Percentiles rank a stretch among this genome's conserved stretches.
Evolutionary conservation across 768 basidiomycete genomes (phyloP).

Genomic region (Amanita fuliginea): DNA sequence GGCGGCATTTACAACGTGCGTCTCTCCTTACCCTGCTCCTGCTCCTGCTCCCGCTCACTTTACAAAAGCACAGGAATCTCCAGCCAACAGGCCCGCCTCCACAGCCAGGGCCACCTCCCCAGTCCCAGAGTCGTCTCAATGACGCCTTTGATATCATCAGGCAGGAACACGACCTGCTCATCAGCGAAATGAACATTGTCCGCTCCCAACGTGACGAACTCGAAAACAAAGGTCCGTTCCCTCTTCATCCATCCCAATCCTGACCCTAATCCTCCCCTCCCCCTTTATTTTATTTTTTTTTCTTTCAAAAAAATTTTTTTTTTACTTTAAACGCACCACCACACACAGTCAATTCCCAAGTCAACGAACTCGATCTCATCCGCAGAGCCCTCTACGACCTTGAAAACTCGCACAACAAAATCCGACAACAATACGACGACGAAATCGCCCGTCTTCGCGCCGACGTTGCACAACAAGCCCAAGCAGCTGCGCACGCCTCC

Average conservation of each 20-base stretch:
- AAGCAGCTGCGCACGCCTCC: slow-evolving; percentile 20
- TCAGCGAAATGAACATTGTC: slow-evolving; percentile 53
- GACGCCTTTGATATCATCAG: slow-evolving; percentile 77
- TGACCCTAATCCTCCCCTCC: neutral
- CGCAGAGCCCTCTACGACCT: slow-evolving; percentile 87
- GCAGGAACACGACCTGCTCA: slow-evolving; percentile 73
- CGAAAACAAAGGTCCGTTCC: slow-evolving; percentile 70
- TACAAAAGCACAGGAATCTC: slow-evolving; percentile 39
- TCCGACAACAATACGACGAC: slow-evolving; percentile 79
- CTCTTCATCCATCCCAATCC: neutral
- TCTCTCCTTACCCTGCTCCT: slow-evolving; percentile 15
- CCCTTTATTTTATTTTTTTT: too few relatives aligned
- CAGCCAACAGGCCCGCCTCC: slow-evolving; percentile 40
- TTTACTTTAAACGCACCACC: too few relatives aligned
- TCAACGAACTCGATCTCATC: slow-evolving; percentile 85
- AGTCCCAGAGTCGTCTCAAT: slow-evolving; percentile 35
- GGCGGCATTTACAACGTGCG: slow-evolving; percentile 22
- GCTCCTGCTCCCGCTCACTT: slow-evolving; percentile 6
- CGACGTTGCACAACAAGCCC: slow-evolving; percentile 32
- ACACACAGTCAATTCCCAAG: slow-evolving; percentile 59
- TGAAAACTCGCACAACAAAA: slow-evolving; percentile 79
- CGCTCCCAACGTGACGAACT: slow-evolving; percentile 81
- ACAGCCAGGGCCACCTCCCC: slow-evolving; percentile 20
- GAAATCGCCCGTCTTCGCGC: slow-evolving; percentile 64
- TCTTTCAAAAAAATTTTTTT: too few relatives aligned